Base-by-base conservation (phyloP, 768 basidiomycete genomes). In the Gymnopilus junonius region DNA sequence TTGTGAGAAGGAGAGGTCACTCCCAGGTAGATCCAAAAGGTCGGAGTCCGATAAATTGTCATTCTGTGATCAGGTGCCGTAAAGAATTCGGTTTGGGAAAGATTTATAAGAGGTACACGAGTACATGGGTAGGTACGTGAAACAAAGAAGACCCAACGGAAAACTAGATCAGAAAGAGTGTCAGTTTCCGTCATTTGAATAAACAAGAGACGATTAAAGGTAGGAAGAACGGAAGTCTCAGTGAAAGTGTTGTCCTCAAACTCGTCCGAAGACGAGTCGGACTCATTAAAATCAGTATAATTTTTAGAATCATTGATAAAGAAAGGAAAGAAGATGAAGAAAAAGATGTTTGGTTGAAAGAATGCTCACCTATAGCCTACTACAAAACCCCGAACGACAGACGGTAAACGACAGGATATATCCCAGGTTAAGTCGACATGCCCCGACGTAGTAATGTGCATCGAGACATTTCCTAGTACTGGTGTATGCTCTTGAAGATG, bases 221-320 rank as follows among this genome's bases (percentile, higher is more conserved):
- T 43, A 55, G 56, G 59, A 55, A 43, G 53, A 66, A 63, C 23
- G 43, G 53, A 66, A 64, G 74, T 73, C 77, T 80, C 79, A 81
- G 75, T 53, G 65, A 73, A 70, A 75, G 74, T n/a, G 64, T 48
- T 63, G 67, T 79, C 79, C 75, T 71, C 79, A 77, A 60, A 58
- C 72, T 67, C 76, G 69, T 69, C 74, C 45, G 53, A 70, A 61
- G 69, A 74, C 73, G 69, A 68, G 70, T 83, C 76, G 72, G 77
- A 78, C 79, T 83, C 82, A 81, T 83, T 83, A 81, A 81, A 81
- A 83, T 81, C 80, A 80, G 80, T 77, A 70, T 78, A 67, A 69
- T 70, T 76, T 78, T 79, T 73, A 65, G 64, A 73, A 80, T 82
- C 81, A 79, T 81, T 64, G 81, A 77, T 67, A 40, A 35, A 59